Evolutionary conservation across 441 rosid genomes (phyloP).

Genomic region (Breynia disticha): DNA sequence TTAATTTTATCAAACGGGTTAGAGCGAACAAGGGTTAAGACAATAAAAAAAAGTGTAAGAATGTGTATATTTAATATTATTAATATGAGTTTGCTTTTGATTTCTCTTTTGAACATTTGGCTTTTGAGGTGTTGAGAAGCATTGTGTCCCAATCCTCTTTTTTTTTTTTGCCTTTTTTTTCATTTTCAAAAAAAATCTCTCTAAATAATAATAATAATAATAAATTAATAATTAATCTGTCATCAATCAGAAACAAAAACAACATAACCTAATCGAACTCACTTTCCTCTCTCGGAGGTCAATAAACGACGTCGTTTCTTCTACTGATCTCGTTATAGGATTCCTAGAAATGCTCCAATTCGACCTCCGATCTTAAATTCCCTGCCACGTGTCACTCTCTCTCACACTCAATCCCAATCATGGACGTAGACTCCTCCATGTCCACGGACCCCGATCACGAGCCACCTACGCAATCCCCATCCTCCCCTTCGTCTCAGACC

Average conservation of each 20-base stretch:
- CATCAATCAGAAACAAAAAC: too few species aligned
- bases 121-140: background rate
- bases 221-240: too few species aligned
- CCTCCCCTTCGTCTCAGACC: constrained; percentile 20
- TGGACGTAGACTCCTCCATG: constrained; percentile 84
- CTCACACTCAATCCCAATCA: constrained; percentile 8
- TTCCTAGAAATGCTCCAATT: constrained; percentile 30
- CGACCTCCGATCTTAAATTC: constrained; percentile 42
- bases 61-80: background rate
- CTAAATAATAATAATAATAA: too few species aligned
- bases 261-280: too few species aligned
- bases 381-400: background rate
- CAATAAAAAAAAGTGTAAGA: too few species aligned
- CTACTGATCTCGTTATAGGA: background rate
- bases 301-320: constrained; percentile 41
- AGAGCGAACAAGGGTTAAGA: too few species aligned
- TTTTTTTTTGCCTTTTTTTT: constrained; percentile 16
- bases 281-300: constrained; percentile 9
- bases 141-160: constrained; percentile 21
- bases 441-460: constrained; percentile 57
- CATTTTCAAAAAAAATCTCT: too few species aligned
- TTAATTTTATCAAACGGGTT: too few species aligned
- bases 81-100: too few species aligned
- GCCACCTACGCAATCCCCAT: constrained; percentile 26
- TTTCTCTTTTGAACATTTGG: background rate